Evolutionary conservation across 2,329 filamentous ascomycete genomes (phyloP), one percentile per base, ranked within the genome.

Genomic region (Fusarium torreyae): DNA sequence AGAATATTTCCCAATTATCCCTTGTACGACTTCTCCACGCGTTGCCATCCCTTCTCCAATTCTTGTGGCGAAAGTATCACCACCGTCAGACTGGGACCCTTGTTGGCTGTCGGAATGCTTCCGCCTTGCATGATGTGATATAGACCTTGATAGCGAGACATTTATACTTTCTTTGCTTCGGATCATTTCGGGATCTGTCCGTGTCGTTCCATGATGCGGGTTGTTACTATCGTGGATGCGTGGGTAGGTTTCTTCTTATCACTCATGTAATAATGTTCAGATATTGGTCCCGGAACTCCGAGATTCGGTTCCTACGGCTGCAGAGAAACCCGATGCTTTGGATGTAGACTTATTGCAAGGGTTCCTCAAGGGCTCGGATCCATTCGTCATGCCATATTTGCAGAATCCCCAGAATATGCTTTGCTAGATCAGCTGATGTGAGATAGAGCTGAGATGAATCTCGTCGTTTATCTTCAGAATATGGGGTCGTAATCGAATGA

Each of bases 391-490:
- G 46, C 61, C 67, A 69, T 20, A 33, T 28, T 33, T 49, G 28
- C 39, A 46, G 28, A 43, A 9, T 39, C 55, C 52, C 62, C 55
- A 46, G 48, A 28, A 15, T 43, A 26, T 4, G 14, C 13, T 7
- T 15, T 49, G 33, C 36, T 58, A 57, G 50, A 63, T 73, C 36
- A 52, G 24, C 51, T 40, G 45, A 45, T 51, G 33, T 56, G 20
- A 63, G 55, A 61, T 69, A 20, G 31, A 57, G 31, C 51, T 63
- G 53, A 46, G 17, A 40, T 42, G 34, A 50, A 46, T 60, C 45
- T 63, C 59, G 28, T 68, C 66, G 57, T 51, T 40, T 48, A 68
- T 71, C 66, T 71, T 17, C 42, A 48, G 55, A 53, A 48, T 56
- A 56, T 55, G 58, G 63, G 45, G 66, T 40, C n/a, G n/a, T 34